Evolutionary conservation across 129 eudicot genomes (phyloP).

Genomic region (Flaveria linearis): DNA sequence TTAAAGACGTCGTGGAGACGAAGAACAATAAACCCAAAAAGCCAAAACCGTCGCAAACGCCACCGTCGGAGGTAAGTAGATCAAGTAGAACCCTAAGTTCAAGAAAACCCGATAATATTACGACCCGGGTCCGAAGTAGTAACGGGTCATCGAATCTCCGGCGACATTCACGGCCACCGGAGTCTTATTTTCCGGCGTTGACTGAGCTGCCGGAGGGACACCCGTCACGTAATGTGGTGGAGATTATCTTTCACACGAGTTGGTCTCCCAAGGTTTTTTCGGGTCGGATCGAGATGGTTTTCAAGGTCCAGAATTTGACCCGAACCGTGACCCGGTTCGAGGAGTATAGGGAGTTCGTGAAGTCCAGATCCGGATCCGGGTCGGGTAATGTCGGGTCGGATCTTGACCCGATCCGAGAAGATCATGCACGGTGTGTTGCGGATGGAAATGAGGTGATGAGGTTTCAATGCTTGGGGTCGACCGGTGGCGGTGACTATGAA

Average conservation of each 20-base stretch:
- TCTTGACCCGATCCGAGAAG: slow-evolving; percentile 39
- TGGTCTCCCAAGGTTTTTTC: slow-evolving; percentile 70
- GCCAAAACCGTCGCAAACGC: slow-evolving; percentile 27
- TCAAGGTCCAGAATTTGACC: slow-evolving; percentile 76
- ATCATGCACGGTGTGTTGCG: slow-evolving; percentile 83
- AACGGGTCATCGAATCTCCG: slow-evolving; percentile 20
- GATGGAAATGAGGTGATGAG: slow-evolving; percentile 99
- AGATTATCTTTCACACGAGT: slow-evolving; percentile 84
- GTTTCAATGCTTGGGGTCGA: slow-evolving; percentile 79
- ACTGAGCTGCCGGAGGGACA: slow-evolving; percentile 81
- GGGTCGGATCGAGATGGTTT: slow-evolving; percentile 88
- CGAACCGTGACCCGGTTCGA: slow-evolving; percentile 82
- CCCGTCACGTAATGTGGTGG: slow-evolving; percentile 93
- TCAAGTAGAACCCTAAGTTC: slow-evolving; percentile 30
- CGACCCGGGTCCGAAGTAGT: slow-evolving; percentile 30
- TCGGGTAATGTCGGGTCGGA: not conserved
- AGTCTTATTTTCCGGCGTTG: slow-evolving; percentile 62
- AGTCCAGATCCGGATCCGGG: slow-evolving; percentile 32
- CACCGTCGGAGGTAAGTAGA: not conserved
- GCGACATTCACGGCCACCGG: slow-evolving; percentile 42
- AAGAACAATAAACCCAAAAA: slow-evolving; percentile 41
- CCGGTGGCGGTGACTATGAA: slow-evolving; percentile 53
- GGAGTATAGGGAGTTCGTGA: slow-evolving; percentile 73
- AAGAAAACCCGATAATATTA: slow-evolving; percentile 41
- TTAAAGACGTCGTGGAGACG: slow-evolving; percentile 61